Evolutionary conservation across 495 filamentous ascomycete species (phyloP).

Genomic region (Penicillium pancosmium): DNA sequence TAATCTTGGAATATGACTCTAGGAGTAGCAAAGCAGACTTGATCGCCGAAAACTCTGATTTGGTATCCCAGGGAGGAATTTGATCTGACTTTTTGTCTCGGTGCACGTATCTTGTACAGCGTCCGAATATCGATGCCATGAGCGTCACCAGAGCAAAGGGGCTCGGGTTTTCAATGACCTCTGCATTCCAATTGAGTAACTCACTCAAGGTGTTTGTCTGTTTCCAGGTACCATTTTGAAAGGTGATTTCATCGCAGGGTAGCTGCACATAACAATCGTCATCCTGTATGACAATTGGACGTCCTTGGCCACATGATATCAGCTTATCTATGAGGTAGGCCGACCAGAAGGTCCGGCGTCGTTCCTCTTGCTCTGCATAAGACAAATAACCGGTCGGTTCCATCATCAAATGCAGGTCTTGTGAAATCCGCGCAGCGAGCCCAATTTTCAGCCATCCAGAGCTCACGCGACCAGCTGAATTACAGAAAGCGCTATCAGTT

Average conservation of each 20-base stretch:
- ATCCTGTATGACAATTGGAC: conserved; percentile 32
- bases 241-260: conserved; percentile 31
- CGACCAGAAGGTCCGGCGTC: conserved; percentile 36
- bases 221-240: conserved; percentile 22
- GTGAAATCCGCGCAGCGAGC: conserved; percentile 32
- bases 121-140: conserved; percentile 31
- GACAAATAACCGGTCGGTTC: conserved; percentile 26
- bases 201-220: conserved; percentile 29
- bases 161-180: conserved; percentile 22
- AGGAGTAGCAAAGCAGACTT: conserved; percentile 30
- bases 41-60: conserved; percentile 31
- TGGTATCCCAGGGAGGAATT: conserved; percentile 36
- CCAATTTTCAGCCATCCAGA: conserved; percentile 38
- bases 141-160: conserved; percentile 30
- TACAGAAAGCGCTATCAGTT: neutral
- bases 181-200: conserved; percentile 23
- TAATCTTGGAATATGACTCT: conserved; percentile 30
- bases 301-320: conserved; percentile 31
- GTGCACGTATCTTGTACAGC: conserved; percentile 32
- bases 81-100: conserved; percentile 18
- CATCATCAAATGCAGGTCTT: conserved; percentile 32
- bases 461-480: conserved; percentile 28
- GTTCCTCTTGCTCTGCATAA: conserved; percentile 33
- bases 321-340: conserved; percentile 35
- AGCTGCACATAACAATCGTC: conserved; percentile 33